A percentile compares a stretch with the other conserved stretches of the same genome.
phyloP scores from a whole-genome alignment of 495 filamentous ascomycete species.

The Tuber umbilicatum region DNA sequence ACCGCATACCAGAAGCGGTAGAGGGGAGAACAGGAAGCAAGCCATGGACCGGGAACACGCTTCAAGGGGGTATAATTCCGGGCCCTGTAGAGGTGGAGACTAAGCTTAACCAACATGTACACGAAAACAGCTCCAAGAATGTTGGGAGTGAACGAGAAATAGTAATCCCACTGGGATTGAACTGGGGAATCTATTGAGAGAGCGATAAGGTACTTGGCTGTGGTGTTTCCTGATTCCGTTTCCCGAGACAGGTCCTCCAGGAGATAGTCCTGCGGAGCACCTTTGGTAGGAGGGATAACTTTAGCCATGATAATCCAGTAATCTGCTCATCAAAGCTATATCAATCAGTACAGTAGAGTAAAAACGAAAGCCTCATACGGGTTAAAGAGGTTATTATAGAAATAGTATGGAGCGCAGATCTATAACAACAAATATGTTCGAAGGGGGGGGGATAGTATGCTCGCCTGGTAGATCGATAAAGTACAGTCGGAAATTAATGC shows the following conservation, averaged over 20 bases:
- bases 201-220: not conserved
- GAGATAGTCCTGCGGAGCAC: not conserved
- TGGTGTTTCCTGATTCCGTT: not conserved
- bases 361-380: not conserved
- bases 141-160: slow-evolving; percentile 1
- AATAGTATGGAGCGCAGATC: not conserved
- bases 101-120: slow-evolving; percentile 17
- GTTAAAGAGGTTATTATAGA: not conserved
- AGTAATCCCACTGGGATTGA: slow-evolving; percentile 20
- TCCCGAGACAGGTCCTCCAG: not conserved
- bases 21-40: slow-evolving; percentile 32
- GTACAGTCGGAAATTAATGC: no score
- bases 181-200: slow-evolving; percentile 10
- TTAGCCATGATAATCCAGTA: not conserved
- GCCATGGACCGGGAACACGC: slow-evolving; percentile 29
- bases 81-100: slow-evolving; percentile 20
- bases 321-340: not conserved
- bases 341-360: not conserved
- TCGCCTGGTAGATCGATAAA: no score
- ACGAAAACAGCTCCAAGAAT: slow-evolving; percentile 11
- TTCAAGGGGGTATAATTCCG: slow-evolving; percentile 31
- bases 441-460: not conserved
- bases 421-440: not conserved
- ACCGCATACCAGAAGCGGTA: slow-evolving; percentile 35
- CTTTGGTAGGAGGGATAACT: not conserved